A percentile compares a stretch with the other conserved stretches of the same genome.
phyloP scores from a whole-genome alignment of 1,284 basidiomycete species.

The Abortiporus biennis region DNA sequence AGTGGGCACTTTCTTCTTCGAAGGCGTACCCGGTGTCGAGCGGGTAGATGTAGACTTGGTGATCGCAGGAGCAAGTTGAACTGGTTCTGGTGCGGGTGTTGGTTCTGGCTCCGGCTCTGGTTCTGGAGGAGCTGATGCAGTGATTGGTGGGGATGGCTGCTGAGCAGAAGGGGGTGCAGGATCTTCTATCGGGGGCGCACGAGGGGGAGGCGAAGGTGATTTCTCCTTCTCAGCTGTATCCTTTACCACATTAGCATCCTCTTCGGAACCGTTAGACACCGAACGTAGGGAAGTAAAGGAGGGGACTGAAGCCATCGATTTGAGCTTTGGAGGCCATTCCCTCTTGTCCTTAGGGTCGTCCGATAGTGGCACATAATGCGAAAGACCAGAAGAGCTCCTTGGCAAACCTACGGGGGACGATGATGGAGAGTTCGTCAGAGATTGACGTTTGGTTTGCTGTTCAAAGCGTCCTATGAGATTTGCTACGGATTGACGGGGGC shows the following conservation, averaged over 20 bases:
- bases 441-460: conserved; percentile 62
- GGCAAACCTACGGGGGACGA: conserved; percentile 15
- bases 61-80: neutral
- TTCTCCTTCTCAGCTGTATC: too few species aligned
- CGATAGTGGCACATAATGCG: conserved; percentile 49
- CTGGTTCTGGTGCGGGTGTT: neutral
- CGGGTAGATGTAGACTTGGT: neutral
- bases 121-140: too few species aligned
- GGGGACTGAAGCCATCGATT: too few species aligned
- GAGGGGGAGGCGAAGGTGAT: too few species aligned
- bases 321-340: conserved; percentile 64
- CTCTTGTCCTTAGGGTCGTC: conserved; percentile 64
- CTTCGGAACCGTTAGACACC: too few species aligned
- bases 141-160: too few species aligned
- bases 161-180: too few species aligned
- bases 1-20: conserved; percentile 17
- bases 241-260: too few species aligned
- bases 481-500: conserved; percentile 73
- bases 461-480: conserved; percentile 82
- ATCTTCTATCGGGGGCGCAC: too few species aligned
- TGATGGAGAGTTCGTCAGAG: too few species aligned
- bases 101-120: too few species aligned
- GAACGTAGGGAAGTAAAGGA: too few species aligned
- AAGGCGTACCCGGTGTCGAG: conserved; percentile 12
- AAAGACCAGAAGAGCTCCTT: conserved; percentile 50